phyloP scores from a whole-genome alignment of 139 green algal genomes.

The Picochlorum costavermella region DNA sequence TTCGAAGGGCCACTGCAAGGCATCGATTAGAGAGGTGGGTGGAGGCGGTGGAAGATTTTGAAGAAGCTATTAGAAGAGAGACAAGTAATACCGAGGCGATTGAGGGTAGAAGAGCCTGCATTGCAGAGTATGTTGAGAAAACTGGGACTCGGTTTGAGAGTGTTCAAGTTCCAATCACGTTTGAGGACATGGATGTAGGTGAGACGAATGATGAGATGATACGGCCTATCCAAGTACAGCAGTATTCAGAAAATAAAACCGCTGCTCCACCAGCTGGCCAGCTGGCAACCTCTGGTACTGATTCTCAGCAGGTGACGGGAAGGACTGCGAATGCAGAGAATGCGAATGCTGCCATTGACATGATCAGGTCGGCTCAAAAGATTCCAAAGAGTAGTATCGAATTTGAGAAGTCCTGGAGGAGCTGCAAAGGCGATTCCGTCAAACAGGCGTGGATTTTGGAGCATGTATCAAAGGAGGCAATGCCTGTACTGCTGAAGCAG shows the following conservation, averaged over 20 bases:
- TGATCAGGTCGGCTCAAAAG: neutral
- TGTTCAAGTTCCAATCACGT: neutral
- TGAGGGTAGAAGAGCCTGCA: constrained; percentile 23
- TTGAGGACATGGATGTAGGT: neutral
- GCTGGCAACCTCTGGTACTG: neutral
- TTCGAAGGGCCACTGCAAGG: constrained; percentile 42
- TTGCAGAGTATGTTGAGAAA: neutral
- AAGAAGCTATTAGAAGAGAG: constrained; percentile 53
- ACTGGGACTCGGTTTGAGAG: constrained; percentile 13
- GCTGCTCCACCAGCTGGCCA: too few species aligned
- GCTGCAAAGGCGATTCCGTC: constrained; percentile 29
- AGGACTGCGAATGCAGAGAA: neutral
- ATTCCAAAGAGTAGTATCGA: constrained; percentile 34
- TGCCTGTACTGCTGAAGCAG: constrained; percentile 51
- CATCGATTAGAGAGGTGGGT: constrained; percentile 31
- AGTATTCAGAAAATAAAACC: too few species aligned
- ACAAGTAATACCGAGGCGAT: constrained; percentile 42
- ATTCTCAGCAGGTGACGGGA: neutral
- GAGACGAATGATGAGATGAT: too few species aligned
- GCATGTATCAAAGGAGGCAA: constrained; percentile 30
- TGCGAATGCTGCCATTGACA: neutral
- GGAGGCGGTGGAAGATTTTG: constrained; percentile 53
- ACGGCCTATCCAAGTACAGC: too few species aligned
- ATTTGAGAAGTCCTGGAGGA: constrained; percentile 62
- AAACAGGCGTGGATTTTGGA: constrained; percentile 46